Evolutionary conservation across 1,284 basidiomycete genomes (phyloP).

Genomic region (Rhodotorula sp.): DNA sequence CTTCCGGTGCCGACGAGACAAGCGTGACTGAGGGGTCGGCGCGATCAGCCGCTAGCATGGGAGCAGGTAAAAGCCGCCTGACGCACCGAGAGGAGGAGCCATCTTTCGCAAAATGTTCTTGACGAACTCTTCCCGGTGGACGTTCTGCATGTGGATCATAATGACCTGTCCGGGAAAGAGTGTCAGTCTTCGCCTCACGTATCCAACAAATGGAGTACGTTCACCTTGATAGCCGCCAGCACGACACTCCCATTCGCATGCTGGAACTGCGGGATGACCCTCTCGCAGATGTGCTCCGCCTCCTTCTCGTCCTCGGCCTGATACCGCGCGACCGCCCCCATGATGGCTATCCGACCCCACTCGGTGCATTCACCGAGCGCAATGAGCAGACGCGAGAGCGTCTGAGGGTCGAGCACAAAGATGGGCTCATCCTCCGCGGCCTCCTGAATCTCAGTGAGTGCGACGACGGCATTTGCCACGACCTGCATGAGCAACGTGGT

Average conservation of each 20-base stretch:
- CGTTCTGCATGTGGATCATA: conserved; percentile 90
- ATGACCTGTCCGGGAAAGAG: conserved; percentile 63
- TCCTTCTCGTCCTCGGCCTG: conserved; percentile 81
- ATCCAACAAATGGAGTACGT: conserved; percentile 28
- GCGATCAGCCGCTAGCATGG: background rate
- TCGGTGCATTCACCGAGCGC: conserved; percentile 98
- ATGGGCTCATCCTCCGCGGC: conserved; percentile 53
- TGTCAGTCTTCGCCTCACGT: background rate
- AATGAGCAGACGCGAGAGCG: conserved; percentile 86
- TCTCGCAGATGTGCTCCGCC: conserved; percentile 96
- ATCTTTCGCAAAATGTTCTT: conserved; percentile 90
- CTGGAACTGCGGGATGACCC: conserved; percentile 97
- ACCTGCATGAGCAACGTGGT: no score
- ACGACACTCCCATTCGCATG: conserved; percentile 95
- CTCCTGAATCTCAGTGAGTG: conserved; percentile 88
- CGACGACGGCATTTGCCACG: conserved; percentile 90
- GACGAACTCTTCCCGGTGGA: conserved; percentile 78
- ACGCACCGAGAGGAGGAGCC: conserved; percentile 79
- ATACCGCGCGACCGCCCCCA: conserved; percentile 83
- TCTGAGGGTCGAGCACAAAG: conserved; percentile 75
- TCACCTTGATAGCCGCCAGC: conserved; percentile 85
- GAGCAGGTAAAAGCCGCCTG: no score
- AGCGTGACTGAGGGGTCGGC: conserved; percentile 53
- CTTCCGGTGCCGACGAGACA: conserved; percentile 60
- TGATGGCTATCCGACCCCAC: conserved; percentile 93